Evolutionary conservation across 2,329 filamentous ascomycete genomes (phyloP).

Genomic region (Colletotrichum sp.): DNA sequence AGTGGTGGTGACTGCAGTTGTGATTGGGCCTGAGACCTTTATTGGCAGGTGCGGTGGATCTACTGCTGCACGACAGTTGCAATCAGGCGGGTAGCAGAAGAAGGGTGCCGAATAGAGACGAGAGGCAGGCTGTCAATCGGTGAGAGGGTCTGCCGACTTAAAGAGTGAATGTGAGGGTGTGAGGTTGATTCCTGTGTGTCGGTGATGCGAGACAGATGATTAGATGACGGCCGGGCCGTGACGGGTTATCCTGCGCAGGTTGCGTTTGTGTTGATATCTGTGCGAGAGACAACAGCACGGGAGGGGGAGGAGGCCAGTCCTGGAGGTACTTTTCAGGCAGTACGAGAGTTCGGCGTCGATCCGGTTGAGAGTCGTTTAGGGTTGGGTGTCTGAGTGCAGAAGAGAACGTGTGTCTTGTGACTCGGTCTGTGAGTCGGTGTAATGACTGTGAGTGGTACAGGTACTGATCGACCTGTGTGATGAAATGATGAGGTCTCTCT

Average conservation of each 20-base stretch:
- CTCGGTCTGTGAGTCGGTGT: conserved; percentile 2
- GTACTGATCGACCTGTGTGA: not conserved
- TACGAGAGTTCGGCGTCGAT: conserved; percentile 1
- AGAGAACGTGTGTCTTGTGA: conserved; percentile 2
- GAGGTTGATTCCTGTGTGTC: not conserved
- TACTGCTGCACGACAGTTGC: conserved; percentile 17
- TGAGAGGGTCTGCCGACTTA: not conserved
- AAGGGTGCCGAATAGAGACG: not conserved
- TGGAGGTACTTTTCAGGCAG: not conserved
- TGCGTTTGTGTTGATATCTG: not conserved
- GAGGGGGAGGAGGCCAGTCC: conserved; percentile 23
- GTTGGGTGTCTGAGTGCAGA: not conserved
- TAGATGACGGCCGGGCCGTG: conserved; percentile 5
- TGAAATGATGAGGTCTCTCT: not conserved
- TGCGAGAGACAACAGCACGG: not conserved
- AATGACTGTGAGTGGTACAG: conserved; percentile 15
- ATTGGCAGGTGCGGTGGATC: conserved; percentile 15
- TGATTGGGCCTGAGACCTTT: conserved; percentile 16
- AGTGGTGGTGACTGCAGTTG: conserved; percentile 1
- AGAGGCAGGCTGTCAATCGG: not conserved
- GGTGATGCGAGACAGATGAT: not conserved
- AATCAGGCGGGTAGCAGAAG: conserved; percentile 6
- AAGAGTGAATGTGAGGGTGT: not conserved
- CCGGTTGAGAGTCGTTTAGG: not conserved
- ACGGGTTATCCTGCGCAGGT: not conserved